Conservation (phyloP, 139 green algal genomes). For the Auxenochlorella pyrenoidosa region DNA sequence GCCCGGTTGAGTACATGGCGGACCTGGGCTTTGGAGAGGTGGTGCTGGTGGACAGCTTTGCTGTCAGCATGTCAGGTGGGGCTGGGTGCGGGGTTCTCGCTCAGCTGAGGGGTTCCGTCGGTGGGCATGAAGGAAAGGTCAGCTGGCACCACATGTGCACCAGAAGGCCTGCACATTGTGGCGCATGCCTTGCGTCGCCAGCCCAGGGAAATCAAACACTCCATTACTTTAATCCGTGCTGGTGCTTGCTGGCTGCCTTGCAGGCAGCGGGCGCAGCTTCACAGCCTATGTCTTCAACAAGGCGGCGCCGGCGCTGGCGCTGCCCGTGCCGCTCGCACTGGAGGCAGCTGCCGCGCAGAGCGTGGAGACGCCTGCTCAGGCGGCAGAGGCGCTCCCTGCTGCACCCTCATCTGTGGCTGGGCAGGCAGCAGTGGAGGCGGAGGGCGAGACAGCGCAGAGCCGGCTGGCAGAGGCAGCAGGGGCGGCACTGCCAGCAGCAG, state of each 20-base stretch:
- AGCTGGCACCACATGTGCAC: too few relatives aligned
- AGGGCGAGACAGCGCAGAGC: slow-evolving; percentile 17
- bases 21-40: slow-evolving; percentile 82
- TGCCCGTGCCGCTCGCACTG: background rate
- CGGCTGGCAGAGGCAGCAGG: background rate
- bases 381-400: background rate
- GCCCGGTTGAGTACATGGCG: slow-evolving; percentile 72
- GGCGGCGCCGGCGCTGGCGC: background rate
- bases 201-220: too few relatives aligned
- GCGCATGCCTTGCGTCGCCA: too few relatives aligned
- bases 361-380: slow-evolving; percentile 4
- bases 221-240: background rate
- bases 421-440: background rate
- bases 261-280: slow-evolving; percentile 86
- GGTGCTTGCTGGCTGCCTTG: background rate
- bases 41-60: slow-evolving; percentile 74
- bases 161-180: too few relatives aligned
- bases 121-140: too few relatives aligned
- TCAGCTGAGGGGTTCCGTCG: too few relatives aligned
- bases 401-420: background rate
- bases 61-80: slow-evolving; percentile 88
- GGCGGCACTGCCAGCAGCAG: background rate
- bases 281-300: slow-evolving; percentile 83
- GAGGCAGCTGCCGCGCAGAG: slow-evolving; percentile 8
- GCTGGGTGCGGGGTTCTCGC: too few relatives aligned